A percentile compares a stretch with the other conserved stretches of the same genome.
Evolutionary conservation across 345 rosid species (phyloP).

Genomic region (Eucalyptus regnans): DNA sequence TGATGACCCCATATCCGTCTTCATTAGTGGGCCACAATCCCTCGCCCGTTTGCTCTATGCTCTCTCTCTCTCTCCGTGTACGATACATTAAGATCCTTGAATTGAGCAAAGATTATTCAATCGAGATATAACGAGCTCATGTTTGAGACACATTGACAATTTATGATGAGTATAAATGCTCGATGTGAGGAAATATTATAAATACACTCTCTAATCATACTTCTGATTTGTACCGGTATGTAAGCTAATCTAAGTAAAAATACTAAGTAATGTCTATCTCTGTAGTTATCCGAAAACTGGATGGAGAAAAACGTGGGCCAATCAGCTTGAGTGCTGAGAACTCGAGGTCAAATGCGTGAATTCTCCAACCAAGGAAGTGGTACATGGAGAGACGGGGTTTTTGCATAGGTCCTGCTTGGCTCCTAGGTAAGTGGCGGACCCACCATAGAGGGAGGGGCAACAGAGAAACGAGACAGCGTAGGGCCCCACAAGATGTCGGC

Average conservation of each 20-base stretch:
- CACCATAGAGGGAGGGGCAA: not conserved
- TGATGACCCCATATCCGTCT: not conserved
- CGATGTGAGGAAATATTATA: accelerated
- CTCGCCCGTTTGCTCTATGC: not conserved
- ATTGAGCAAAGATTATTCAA: not conserved
- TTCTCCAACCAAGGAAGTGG: not conserved
- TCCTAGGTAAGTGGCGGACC: not conserved
- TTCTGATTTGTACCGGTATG: not conserved
- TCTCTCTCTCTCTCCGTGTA: not conserved
- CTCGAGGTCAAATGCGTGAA: not conserved
- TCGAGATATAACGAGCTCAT: not conserved
- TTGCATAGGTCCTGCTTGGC: not conserved
- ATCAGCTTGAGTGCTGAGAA: not conserved
- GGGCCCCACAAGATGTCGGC: conserved; percentile 22
- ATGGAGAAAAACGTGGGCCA: not conserved
- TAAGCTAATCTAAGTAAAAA: not conserved
- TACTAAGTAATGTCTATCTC: not conserved
- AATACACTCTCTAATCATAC: not conserved
- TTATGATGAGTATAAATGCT: not conserved
- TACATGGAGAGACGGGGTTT: not conserved
- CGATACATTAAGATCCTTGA: not conserved
- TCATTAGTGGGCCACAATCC: not conserved
- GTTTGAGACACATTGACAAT: accelerated
- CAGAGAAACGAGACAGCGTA: not conserved
- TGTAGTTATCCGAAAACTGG: not conserved